These are phyloP conservation scores for Kalaharituber pfeilii DNA, from an alignment of 2,329 filamentous ascomycete genomes.

Conservation along the genomic window DNA sequence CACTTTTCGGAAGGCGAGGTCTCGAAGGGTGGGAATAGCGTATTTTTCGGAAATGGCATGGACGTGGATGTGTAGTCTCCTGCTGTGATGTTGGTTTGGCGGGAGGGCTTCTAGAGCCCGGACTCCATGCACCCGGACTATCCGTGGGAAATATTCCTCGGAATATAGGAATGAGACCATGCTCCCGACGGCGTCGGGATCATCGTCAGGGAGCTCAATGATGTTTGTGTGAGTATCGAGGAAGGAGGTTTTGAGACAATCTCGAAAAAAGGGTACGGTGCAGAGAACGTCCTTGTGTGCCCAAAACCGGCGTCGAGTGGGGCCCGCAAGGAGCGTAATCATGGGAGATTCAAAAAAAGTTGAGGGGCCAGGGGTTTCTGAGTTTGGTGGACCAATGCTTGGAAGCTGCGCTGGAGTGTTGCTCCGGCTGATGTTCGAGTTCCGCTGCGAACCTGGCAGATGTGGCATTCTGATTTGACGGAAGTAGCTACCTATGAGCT, in stretches of 20 bases:
- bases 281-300: not conserved
- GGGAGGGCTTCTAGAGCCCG: not conserved
- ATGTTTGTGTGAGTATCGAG: not conserved
- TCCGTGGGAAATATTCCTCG: not conserved
- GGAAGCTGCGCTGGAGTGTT: not conserved
- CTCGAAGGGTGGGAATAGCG: not conserved
- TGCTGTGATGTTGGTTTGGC: not conserved
- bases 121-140: not conserved
- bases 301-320: not conserved
- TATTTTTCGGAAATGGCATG: not conserved
- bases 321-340: not conserved
- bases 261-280: not conserved
- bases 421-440: not conserved
- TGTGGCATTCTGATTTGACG: not conserved
- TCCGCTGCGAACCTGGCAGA: not conserved
- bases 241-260: not conserved
- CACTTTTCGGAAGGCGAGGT: not conserved
- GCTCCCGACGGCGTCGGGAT: not conserved
- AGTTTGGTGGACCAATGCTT: not conserved
- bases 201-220: not conserved
- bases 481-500: too few relatives aligned
- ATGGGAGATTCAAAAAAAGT: not conserved
- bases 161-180: conserved; percentile 1
- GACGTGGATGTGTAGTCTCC: not conserved
- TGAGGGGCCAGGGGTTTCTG: not conserved